phyloP scores from a whole-genome alignment of 2,329 filamentous ascomycete species.

The Pestalotiopsis sp. region DNA sequence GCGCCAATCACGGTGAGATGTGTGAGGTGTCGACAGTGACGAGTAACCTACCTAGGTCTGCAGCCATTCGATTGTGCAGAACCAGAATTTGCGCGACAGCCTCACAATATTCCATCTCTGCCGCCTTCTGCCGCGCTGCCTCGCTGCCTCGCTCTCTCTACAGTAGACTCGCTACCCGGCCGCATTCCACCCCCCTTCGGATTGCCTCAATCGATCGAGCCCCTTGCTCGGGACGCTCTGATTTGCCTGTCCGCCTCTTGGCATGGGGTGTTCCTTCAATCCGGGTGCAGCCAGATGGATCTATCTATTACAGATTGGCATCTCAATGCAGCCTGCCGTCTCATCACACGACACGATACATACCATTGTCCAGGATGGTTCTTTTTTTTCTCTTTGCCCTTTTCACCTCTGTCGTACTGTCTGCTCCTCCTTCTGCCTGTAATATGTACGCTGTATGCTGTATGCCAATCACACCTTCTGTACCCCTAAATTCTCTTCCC shows the following conservation, averaged over 20 bases:
- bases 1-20: slow-evolving; percentile 7
- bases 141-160: neutral
- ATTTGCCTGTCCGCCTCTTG: neutral
- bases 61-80: neutral
- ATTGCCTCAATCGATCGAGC: neutral
- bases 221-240: neutral
- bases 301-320: neutral
- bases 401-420: neutral
- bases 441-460: neutral
- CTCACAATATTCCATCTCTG: slow-evolving; percentile 9
- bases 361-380: neutral
- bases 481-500: neutral
- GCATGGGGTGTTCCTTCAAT: neutral
- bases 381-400: neutral
- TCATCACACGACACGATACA: slow-evolving; percentile 6
- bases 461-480: neutral
- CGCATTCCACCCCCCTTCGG: neutral
- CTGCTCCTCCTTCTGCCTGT: neutral
- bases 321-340: slow-evolving; percentile 8
- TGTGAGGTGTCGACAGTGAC: neutral
- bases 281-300: neutral
- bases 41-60: slow-evolving; percentile 8
- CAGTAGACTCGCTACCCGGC: neutral
- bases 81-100: slow-evolving; percentile 4
- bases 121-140: slow-evolving; percentile 2